Conservation (phyloP, 2,329 filamentous ascomycete species). For the Fusarium hainanense region DNA sequence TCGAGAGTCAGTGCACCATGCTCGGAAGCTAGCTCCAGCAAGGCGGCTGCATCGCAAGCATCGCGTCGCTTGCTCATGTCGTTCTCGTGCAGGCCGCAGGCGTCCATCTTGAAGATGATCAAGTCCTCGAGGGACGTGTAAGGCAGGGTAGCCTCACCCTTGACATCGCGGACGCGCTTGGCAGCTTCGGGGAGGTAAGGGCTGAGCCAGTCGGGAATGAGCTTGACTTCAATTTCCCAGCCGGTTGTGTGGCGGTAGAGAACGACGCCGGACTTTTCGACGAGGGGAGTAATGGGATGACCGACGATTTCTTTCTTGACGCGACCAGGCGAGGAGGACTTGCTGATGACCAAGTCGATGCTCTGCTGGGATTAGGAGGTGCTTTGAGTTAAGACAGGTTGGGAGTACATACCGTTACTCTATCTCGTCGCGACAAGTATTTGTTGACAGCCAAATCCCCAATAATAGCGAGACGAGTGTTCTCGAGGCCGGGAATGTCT, state of each 20-base stretch:
- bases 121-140: conserved; percentile 45
- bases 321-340: conserved; percentile 46
- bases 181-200: conserved; percentile 45
- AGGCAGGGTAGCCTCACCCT: conserved; percentile 34
- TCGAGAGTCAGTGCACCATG: conserved; percentile 43
- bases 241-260: conserved; percentile 42
- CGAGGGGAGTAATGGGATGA: conserved; percentile 46
- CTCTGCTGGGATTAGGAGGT: conserved; percentile 31
- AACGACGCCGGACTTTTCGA: conserved; percentile 43
- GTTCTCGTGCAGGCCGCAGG: conserved; percentile 45
- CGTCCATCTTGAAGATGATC: conserved; percentile 47
- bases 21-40: conserved; percentile 44
- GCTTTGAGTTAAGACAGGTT: no score
- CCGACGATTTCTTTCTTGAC: conserved; percentile 47
- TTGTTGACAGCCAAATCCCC: conserved; percentile 45
- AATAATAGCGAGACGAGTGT: conserved; percentile 45
- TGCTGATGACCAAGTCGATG: conserved; percentile 48
- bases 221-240: conserved; percentile 47
- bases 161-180: conserved; percentile 38
- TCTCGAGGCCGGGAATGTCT: conserved; percentile 45
- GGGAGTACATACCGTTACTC: conserved; percentile 30
- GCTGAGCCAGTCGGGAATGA: conserved; percentile 48
- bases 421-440: conserved; percentile 39
- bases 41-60: conserved; percentile 42
- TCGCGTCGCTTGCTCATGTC: conserved; percentile 44